Evolutionary conservation across 169 alveolate genomes (phyloP), one percentile per base, ranked within the genome.

Genomic region (Eimeria mitis): DNA sequence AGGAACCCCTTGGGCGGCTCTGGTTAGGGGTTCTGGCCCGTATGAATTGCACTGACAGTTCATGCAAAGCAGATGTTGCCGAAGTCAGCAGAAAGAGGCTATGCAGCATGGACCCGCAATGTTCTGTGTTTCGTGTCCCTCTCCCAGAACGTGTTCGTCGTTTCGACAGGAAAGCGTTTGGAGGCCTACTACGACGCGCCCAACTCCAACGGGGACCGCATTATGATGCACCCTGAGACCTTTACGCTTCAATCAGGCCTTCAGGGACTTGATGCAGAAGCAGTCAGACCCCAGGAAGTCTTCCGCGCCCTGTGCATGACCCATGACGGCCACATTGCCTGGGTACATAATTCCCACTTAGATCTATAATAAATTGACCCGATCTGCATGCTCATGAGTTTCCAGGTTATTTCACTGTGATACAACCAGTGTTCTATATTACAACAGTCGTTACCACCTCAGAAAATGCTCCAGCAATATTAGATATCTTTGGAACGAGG

Each of bases 161-260:
- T 85, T 4, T 79, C 96, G 65, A 76, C 97, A 14, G 96, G 95
- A 3, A 76, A 83, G 44, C 97, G 95, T 31, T 49, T 95, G 83
- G 97, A 95, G 59, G 97, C 97, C 54, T 95, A 95, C 88, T 78
- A 83, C 79, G 97, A 95, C 79, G 89, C 61, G 83, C 95, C 97
- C 49, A 89, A 92, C 83, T 78, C 96, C 61, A 89, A 84, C 25
- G 95, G 94, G 34, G 76, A 90, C 47, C 73, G 91, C 14, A 89
- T 95, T 42, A 95, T 89, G 97, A 59, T 76, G 94, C 95, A 95
- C 89, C 97, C 97, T 56, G 89, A 87, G 78, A 42, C 79, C 28
- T 95, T 81, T 40, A 76, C 61, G 81, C 87, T 95, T 44, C 59
- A 90, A 37, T 59, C 78, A n/a, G 97, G 79, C 52, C 91, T 89